A percentile compares a stretch with the other conserved stretches of the same genome.
These are phyloP conservation scores for Pleurotus pulmonarius DNA, from an alignment of 768 basidiomycete species.

Conservation along the genomic window DNA sequence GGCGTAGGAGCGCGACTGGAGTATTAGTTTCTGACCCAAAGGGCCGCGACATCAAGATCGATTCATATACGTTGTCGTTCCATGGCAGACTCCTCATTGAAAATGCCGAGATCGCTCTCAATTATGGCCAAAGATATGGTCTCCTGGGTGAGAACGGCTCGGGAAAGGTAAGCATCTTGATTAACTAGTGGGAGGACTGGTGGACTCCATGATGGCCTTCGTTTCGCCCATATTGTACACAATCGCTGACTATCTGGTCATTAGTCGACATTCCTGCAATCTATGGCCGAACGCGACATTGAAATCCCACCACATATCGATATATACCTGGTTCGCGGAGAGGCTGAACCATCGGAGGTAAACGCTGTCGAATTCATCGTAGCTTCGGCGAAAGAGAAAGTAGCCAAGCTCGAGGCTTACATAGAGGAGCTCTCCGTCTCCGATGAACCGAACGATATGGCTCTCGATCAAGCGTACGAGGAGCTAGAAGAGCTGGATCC, in stretches of 20 bases:
- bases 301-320: conserved; percentile 94
- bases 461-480: conserved; percentile 88
- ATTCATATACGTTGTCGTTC: conserved; percentile 93
- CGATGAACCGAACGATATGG: conserved; percentile 83
- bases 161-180: conserved; percentile 70
- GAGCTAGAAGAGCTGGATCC: conserved; percentile 98
- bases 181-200: not conserved
- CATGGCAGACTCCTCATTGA: conserved; percentile 86
- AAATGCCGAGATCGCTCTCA: conserved; percentile 69
- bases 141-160: conserved; percentile 96
- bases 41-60: conserved; percentile 96
- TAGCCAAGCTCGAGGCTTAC: conserved; percentile 86
- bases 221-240: not conserved
- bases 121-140: conserved; percentile 93
- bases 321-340: conserved; percentile 94
- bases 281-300: conserved; percentile 92
- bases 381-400: conserved; percentile 87
- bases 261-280: conserved; percentile 94
- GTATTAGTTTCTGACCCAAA: conserved; percentile 92
- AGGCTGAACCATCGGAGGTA: conserved; percentile 91
- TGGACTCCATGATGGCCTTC: no score
- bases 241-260: not conserved
- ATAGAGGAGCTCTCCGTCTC: conserved; percentile 93
- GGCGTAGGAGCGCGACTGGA: conserved; percentile 77
- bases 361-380: conserved; percentile 99